phyloP scores from a whole-genome alignment of 139 green algal species.

The Gonium pectorale region DNA sequence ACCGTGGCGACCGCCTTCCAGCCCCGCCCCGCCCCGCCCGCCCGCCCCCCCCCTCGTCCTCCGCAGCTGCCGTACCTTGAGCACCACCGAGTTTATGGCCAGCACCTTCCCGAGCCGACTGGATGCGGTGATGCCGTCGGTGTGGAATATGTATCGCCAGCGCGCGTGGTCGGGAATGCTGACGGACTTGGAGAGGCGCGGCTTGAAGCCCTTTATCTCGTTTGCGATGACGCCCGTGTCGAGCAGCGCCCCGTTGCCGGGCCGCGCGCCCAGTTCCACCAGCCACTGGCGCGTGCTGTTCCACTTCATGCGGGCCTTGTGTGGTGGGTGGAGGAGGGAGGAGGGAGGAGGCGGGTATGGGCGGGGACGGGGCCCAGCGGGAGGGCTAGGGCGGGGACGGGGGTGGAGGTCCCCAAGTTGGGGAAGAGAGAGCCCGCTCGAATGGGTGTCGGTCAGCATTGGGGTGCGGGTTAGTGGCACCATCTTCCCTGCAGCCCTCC shows the following conservation, averaged over 20 bases:
- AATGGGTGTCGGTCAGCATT: no score
- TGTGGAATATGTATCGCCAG: constrained; percentile 48
- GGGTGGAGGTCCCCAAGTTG: no score
- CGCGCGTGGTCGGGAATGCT: constrained; percentile 40
- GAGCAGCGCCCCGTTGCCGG: constrained; percentile 17
- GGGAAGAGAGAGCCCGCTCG: no score
- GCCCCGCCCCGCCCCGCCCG: no score
- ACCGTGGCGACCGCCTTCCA: not conserved
- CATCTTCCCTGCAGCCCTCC: no score
- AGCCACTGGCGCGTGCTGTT: constrained; percentile 51
- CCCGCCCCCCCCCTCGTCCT: no score
- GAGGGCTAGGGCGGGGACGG: no score
- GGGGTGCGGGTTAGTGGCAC: no score
- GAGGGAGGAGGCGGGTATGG: no score
- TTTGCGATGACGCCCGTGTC: constrained; percentile 56
- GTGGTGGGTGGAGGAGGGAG: no score
- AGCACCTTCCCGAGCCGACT: constrained; percentile 59
- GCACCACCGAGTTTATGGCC: constrained; percentile 39
- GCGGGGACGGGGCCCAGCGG: no score
- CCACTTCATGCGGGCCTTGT: no score
- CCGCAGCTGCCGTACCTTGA: not conserved
- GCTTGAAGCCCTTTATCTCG: constrained; percentile 10
- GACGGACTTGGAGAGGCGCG: not conserved
- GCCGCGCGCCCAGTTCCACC: constrained; percentile 2
- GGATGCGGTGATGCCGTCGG: constrained; percentile 51